Evolutionary conservation across 1,139 yeast genomes (phyloP), one percentile per base, ranked within the genome.

Genomic region (Zygosaccharomyces sapae): DNA sequence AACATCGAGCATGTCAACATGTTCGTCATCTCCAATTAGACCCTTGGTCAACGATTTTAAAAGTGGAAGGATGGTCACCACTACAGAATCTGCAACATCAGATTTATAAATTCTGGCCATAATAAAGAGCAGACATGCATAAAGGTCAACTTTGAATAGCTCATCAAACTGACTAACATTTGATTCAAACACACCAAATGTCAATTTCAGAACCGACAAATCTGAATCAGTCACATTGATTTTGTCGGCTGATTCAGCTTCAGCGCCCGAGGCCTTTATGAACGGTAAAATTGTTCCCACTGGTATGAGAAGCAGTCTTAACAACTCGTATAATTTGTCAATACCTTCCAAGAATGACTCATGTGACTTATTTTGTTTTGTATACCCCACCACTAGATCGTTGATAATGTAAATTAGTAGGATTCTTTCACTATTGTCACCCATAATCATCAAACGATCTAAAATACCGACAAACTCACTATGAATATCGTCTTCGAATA

Each of bases 311-410:
- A 79, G 78, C n/a, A 89, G 75, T 55, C 96, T 74, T 39, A 88
- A 70, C 33, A 90, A 71, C 61, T 90, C 97, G 62, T 89, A 87
- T 43, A 87, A 69, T 58, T 86, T 88, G 56, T 86, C 95, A 48
- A 86, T 83, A 41, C 74, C 75, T 18, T 76, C 75, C 22, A 80
- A 67, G 34, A 71, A 70, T 38, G 65, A 65, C 1, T 67, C 65
- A 13, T 68, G 70, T 4, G 64, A 59, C 6, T 55, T 51, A 12
- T 65, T 61, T 4, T 58, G 56, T 5, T 61, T 58, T 4, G 59
- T 59, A 44, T 61, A 69, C 13, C 61, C 60, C 40, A 54, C 46
- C 53, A 72, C 62, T 67, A 87, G 51, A 5, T 75, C 73, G 37
- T 75, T 71, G 0, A 86, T 76, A 34, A 82, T 80, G 18, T 78